Conservation (phyloP, 2,329 filamentous ascomycete species). For the Lachnellula cervina region DNA sequence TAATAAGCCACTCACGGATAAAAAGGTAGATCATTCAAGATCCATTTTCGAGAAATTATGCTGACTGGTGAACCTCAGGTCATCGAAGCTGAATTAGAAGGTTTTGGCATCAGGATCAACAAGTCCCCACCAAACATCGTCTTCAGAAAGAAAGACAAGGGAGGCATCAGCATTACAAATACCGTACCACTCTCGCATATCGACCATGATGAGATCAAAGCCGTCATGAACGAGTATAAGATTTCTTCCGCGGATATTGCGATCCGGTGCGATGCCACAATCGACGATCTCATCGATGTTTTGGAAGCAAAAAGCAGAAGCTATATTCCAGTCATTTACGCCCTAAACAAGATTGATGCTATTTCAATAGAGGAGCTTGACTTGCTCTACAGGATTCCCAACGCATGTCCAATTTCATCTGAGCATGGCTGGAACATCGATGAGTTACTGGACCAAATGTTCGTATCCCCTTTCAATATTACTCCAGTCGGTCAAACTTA, state of each 20-base stretch:
- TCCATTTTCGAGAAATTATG: too few relatives aligned
- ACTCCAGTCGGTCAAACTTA: slow-evolving; percentile 3
- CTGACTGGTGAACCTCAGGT: slow-evolving; percentile 34
- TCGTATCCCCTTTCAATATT: slow-evolving; percentile 25
- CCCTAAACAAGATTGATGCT: slow-evolving; percentile 97
- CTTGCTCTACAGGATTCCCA: slow-evolving; percentile 91
- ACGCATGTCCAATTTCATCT: slow-evolving; percentile 94
- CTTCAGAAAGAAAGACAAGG: slow-evolving; percentile 99
- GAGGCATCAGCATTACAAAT: slow-evolving; percentile 91
- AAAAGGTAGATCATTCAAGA: slow-evolving; percentile 47
- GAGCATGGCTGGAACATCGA: slow-evolving; percentile 98
- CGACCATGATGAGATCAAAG: slow-evolving; percentile 93
- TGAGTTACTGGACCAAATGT: slow-evolving; percentile 93
- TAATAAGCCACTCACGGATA: slow-evolving; percentile 96
- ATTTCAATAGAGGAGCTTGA: slow-evolving; percentile 98
- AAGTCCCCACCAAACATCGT: slow-evolving; percentile 96
- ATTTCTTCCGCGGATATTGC: slow-evolving; percentile 96
- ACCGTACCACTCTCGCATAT: slow-evolving; percentile 91
- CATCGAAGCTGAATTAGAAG: slow-evolving; percentile 92
- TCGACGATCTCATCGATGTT: slow-evolving; percentile 94
- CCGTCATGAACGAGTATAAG: slow-evolving; percentile 94
- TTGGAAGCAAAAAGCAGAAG: slow-evolving; percentile 90
- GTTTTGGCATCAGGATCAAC: slow-evolving; percentile 97
- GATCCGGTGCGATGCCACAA: slow-evolving; percentile 94
- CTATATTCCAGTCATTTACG: slow-evolving; percentile 99